phyloP scores from a whole-genome alignment of 441 rosid species.

The Rhodomyrtus psidioides region DNA sequence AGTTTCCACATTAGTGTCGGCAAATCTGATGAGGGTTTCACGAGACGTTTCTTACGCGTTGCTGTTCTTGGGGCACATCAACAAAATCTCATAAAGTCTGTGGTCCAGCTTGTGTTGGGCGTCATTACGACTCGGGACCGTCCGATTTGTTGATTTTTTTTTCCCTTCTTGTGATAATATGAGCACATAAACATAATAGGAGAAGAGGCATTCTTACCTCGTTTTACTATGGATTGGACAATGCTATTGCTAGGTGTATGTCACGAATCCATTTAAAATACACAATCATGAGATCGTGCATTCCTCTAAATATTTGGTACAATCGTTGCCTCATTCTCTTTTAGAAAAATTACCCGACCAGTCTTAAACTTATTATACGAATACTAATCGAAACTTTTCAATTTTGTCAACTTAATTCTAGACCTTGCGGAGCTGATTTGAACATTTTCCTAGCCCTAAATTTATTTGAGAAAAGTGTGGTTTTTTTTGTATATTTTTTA shows the following conservation, averaged over 20 bases:
- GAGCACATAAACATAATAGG: background rate
- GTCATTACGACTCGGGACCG: background rate
- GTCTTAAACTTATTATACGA: background rate
- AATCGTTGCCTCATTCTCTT: background rate
- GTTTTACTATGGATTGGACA: background rate
- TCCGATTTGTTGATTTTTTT: background rate
- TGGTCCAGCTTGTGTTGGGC: no score
- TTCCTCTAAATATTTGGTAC: background rate
- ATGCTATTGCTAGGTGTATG: background rate
- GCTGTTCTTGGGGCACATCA: no score
- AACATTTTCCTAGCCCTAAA: background rate
- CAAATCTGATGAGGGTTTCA: no score
- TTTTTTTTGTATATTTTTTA: background rate
- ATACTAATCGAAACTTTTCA: background rate
- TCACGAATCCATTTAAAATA: background rate
- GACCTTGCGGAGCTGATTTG: background rate
- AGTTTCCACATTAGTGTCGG: no score
- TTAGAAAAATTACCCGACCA: background rate
- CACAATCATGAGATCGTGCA: background rate
- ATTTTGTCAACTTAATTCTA: background rate
- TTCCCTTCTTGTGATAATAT: background rate
- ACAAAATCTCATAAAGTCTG: no score
- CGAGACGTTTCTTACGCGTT: no score
- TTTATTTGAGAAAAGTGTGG: background rate
- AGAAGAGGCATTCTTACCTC: background rate